Evolutionary conservation across 345 rosid genomes (phyloP).

Genomic region (Passiflora organensis): DNA sequence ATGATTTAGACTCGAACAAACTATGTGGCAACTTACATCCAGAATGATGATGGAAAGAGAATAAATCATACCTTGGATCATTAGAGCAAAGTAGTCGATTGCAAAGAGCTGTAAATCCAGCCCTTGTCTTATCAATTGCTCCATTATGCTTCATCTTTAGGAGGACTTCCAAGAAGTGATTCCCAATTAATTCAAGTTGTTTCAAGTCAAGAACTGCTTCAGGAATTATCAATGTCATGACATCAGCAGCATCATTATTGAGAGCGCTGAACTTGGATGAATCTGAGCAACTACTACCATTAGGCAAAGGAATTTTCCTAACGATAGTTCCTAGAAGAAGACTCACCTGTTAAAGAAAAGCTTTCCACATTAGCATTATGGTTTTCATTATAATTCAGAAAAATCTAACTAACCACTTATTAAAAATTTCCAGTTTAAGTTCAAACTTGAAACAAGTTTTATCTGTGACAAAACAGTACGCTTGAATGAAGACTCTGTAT

Average conservation of each 20-base stretch:
- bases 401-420: background rate
- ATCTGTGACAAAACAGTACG: background rate
- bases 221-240: constrained; percentile 18
- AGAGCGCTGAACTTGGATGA: constrained; percentile 27
- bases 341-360: constrained; percentile 52
- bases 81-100: constrained; percentile 92
- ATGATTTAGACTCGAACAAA: background rate
- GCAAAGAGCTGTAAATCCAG: constrained; percentile 96
- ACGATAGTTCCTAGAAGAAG: constrained; percentile 87
- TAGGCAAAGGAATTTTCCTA: constrained; percentile 81
- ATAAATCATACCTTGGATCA: constrained; percentile 54
- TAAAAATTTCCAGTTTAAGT: background rate
- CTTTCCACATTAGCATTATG: too few species aligned
- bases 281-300: constrained; percentile 37
- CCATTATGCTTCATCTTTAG: constrained; percentile 96
- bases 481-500: background rate
- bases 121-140: constrained; percentile 97
- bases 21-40: too few species aligned
- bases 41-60: background rate
- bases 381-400: constrained; percentile 3
- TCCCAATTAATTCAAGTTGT: constrained; percentile 82
- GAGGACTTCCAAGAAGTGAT: constrained; percentile 93
- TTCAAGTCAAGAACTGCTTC: constrained; percentile 62
- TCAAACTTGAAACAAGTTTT: constrained; percentile 1
- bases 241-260: constrained; percentile 30